Percentiles rank a stretch among this genome's conserved stretches.
Evolutionary conservation across 345 rosid species (phyloP).

Genomic region (Eucalyptus paniculata): DNA sequence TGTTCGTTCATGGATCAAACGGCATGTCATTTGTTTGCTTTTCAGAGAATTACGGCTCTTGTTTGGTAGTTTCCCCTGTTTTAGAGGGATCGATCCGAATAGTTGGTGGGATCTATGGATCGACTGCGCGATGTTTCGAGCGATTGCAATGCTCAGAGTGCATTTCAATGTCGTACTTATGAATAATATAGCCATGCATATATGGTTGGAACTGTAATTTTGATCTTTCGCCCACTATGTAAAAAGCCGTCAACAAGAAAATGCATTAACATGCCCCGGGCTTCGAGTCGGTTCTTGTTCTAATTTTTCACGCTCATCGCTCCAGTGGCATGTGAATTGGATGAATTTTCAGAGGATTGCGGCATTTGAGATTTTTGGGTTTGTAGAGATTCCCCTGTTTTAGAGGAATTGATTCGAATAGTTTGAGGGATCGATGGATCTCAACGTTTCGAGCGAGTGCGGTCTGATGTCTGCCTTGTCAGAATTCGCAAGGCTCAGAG

Average conservation of each 20-base stretch:
- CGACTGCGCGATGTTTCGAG: neutral
- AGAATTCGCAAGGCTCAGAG: neutral
- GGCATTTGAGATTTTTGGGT: neutral
- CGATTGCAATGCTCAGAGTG: neutral
- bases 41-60: neutral
- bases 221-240: neutral
- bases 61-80: neutral
- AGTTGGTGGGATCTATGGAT: neutral
- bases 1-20: neutral
- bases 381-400: neutral
- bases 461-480: neutral
- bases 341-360: neutral
- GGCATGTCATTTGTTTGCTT: neutral
- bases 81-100: neutral
- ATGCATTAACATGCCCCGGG: neutral
- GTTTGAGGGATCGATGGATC: neutral
- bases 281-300: neutral
- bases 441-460: neutral
- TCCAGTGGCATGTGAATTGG: neutral
- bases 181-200: neutral
- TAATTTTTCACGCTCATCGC: neutral
- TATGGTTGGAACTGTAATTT: neutral
- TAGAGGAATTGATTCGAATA: neutral
- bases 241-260: neutral
- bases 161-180: neutral